Base-by-base conservation (phyloP, 208 protist species). In the Acanthamoeba triangularis region DNA sequence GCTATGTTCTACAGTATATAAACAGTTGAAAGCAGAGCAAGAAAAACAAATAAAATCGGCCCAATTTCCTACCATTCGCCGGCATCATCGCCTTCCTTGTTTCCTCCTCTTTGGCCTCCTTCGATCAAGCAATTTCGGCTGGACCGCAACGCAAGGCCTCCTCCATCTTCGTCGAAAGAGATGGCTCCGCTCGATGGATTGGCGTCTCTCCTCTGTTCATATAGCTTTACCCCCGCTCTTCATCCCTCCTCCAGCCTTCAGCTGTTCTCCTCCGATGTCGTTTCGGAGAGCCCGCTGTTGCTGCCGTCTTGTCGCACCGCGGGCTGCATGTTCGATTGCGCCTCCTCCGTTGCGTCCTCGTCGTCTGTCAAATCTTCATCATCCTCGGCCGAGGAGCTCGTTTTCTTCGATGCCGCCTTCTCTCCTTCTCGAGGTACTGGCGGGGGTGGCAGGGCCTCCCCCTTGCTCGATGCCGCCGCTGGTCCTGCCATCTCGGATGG, bases 351-450 rank as follows among this genome's bases (percentile, higher is more conserved):
- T 16, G 33, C 37, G 14, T 82, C 74, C 44, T 82, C 37, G 74
- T 82, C 74, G 6, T 44, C 33, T 10, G 74, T 82, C 41, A 82
- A 52, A 28, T 41, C 74, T 11, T 82, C 74, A 28, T 82, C 74
- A 20, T 82, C 74, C 10, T 52, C 74, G 0, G 37, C 41, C 7
- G 23, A 1, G 1, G 74, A 82, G 65, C 65, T 72, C 44, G 74
- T 54, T 20, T 82, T 82, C 74, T 82, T 82, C 10, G 74, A 82
- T 28, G 74, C 74, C 6, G 74, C 74, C 74, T 82, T 82, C 37
- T 82, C 74, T 20, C 74, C 59, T 65, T 65, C 59, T 65, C 59
- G 59, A 37, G 65, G 65, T n/a, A n/a, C 30, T 37, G 65, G 65
- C 30, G 65, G 65, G 8, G 65, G 65, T 37, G 65, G 65, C 5